Base-by-base conservation (phyloP, 163 green algal species). In the Chlamydomonas reinhardtii region DNA sequence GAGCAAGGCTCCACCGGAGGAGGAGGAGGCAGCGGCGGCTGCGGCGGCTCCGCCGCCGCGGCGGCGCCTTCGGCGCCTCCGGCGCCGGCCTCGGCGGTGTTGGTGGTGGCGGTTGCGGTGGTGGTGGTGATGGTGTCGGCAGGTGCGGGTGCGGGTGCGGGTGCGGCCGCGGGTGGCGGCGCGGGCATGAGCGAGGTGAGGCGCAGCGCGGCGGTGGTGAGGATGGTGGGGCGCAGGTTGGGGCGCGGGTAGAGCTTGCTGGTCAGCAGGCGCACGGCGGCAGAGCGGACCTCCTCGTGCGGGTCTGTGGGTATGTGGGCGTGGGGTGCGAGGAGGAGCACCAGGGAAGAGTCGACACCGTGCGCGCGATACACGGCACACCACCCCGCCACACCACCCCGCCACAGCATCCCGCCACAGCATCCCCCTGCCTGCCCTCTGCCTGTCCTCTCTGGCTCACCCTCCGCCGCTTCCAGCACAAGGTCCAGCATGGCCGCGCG, bases 171-270 rank as follows among this genome's bases (percentile, higher is more conserved):
- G 20, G 37, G 31, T 29, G 25, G 62, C 37, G 37, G 25, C 59
- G 56, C 6, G 6, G 76, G 35, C 76, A 83, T 62, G 61, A 84
- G 77, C 16, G 39, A n/a, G 4, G 77, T 70, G n/a, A 84, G 66
- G 69, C 69, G 79, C 79, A 78, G 52, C 2, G 79, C 79, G 32
- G 79, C 79, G 48, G 79, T 73, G 52, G 69, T n/a, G 16, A 86
- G 32, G 79, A 86, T 86, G 79, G 79, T 16, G 32, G 68, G 69
- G 29, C 69, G 68, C 79, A 86, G 79, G 69, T 77, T 17, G 52
- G 79, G 79, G 19, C 69, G 79, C 25, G 69, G 68, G 79, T 79
- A 77, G 79, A 86, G 79, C 79, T 86, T 86, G 79, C 25, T 61
- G 39, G 32, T 66, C 52, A 78, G 68, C 54, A 86, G 79, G 25